A percentile compares a stretch with the other conserved stretches of the same genome.
phyloP scores from a whole-genome alignment of 2,329 filamentous ascomycete species.

The Corinectria fuckeliana region DNA sequence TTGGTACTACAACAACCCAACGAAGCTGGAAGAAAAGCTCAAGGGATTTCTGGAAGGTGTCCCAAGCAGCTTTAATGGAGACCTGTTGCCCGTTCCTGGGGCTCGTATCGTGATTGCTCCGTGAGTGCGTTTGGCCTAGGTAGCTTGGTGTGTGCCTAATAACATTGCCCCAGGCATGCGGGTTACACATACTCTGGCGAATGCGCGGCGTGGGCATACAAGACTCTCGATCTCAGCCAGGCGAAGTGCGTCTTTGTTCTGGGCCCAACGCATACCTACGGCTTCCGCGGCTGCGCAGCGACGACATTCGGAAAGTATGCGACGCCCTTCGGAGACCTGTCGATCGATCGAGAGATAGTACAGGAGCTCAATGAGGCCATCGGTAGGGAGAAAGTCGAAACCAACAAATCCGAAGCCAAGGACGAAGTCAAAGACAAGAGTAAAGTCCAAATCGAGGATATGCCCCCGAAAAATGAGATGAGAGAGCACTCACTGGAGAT shows the following conservation, averaged over 20 bases:
- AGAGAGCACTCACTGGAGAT: slow-evolving; percentile 95
- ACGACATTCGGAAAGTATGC: slow-evolving; percentile 73
- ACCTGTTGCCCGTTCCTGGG: slow-evolving; percentile 68
- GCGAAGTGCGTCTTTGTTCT: slow-evolving; percentile 90
- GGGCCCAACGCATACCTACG: slow-evolving; percentile 89
- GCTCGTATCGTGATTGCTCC: slow-evolving; percentile 91
- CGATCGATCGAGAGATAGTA: slow-evolving; percentile 66
- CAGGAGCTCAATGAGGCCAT: slow-evolving; percentile 52
- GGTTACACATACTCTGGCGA: slow-evolving; percentile 92
- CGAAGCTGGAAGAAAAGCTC: slow-evolving; percentile 71
- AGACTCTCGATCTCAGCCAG: slow-evolving; percentile 79
- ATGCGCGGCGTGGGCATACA: slow-evolving; percentile 95
- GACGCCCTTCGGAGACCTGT: slow-evolving; percentile 76
- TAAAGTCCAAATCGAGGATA: slow-evolving; percentile 49
- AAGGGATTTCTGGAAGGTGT: slow-evolving; percentile 77
- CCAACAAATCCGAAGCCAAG: no score
- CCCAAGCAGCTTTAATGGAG: slow-evolving; percentile 66
- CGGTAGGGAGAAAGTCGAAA: slow-evolving; percentile 33
- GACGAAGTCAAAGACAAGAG: slow-evolving; percentile 42
- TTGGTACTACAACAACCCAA: slow-evolving; percentile 77
- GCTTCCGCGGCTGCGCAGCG: slow-evolving; percentile 78
- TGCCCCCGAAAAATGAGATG: slow-evolving; percentile 72
- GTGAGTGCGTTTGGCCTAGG: slow-evolving; percentile 59
- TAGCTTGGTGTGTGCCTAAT: neutral
- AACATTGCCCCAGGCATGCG: slow-evolving; percentile 70